Conservation (phyloP, 257 asterid species). For the Nicotiana undulata region DNA sequence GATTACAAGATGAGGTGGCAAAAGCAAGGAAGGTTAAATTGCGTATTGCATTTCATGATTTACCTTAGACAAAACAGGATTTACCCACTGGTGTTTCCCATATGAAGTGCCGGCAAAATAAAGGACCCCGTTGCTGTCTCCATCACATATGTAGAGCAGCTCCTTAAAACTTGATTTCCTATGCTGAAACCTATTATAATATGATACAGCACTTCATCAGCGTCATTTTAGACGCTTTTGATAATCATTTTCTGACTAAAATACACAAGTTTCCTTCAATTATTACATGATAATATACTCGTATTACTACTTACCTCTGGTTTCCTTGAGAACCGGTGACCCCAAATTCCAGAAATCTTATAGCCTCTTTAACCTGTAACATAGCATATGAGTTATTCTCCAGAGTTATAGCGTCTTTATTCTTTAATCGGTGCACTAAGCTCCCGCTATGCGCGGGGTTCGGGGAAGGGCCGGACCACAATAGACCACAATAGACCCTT, state of each 20-base stretch:
- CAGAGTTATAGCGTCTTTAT: too few species aligned
- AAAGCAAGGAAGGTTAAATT: constrained; percentile 5
- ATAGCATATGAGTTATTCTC: not conserved
- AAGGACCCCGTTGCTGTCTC: constrained; percentile 90
- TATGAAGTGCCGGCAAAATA: constrained; percentile 91
- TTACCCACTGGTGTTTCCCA: constrained; percentile 94
- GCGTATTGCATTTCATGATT: not conserved
- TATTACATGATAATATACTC: not conserved
- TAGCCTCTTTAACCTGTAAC: constrained; percentile 78
- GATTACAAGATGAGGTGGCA: not conserved
- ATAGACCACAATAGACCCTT: too few species aligned
- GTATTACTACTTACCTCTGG: constrained; percentile 40
- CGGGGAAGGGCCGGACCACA: too few species aligned
- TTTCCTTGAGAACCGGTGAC: constrained; percentile 30
- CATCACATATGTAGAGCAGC: constrained; percentile 87
- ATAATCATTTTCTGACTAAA: not conserved
- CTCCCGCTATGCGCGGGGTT: too few species aligned
- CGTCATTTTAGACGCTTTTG: not conserved
- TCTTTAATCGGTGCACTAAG: too few species aligned
- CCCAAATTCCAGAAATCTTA: constrained; percentile 52
- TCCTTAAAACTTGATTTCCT: constrained; percentile 87
- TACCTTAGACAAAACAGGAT: constrained; percentile 92
- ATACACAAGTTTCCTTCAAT: not conserved
- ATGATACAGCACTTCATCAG: constrained; percentile 9
- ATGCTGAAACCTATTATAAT: constrained; percentile 60